Evolutionary conservation across 345 rosid genomes (phyloP).

Genomic region (Anastatica hierochuntica): DNA sequence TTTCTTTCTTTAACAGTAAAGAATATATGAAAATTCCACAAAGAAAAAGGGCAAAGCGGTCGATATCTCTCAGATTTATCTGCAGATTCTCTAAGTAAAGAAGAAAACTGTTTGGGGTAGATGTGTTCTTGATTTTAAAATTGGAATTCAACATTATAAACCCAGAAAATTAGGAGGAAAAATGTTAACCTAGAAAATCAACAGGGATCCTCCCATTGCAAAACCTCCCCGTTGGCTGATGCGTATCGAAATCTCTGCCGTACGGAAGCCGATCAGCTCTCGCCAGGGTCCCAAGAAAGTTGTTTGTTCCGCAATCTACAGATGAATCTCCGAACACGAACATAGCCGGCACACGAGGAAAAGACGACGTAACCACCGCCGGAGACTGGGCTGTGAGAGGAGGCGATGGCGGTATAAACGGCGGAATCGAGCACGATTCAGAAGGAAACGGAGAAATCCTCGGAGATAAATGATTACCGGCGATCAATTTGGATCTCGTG

Average conservation of each 20-base stretch:
- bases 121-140: slow-evolving; percentile 8
- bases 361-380: slow-evolving; percentile 15
- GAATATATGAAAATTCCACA: no score
- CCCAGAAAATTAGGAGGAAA: not conserved
- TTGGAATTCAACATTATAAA: not conserved
- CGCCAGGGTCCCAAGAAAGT: slow-evolving; percentile 83
- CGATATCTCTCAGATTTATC: not conserved
- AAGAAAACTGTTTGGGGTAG: no score
- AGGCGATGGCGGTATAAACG: slow-evolving; percentile 8
- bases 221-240: slow-evolving; percentile 76
- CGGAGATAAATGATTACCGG: slow-evolving; percentile 13
- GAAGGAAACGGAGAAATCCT: slow-evolving; percentile 1
- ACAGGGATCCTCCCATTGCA: slow-evolving; percentile 91
- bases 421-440: not conserved
- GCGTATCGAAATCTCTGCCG: slow-evolving; percentile 88
- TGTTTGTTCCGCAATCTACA: slow-evolving; percentile 76
- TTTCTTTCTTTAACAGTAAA: no score
- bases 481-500: slow-evolving; percentile 22
- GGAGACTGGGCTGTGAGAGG: not conserved
- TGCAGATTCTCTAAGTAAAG: no score
- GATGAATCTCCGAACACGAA: slow-evolving; percentile 86
- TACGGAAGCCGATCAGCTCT: slow-evolving; percentile 86
- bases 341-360: slow-evolving; percentile 46
- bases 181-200: slow-evolving; percentile 57
- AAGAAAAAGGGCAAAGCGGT: not conserved